Evolutionary conservation across 2,329 filamentous ascomycete genomes (phyloP), one percentile per base, ranked within the genome.

Genomic region (Purpureocillium takamizusanense): DNA sequence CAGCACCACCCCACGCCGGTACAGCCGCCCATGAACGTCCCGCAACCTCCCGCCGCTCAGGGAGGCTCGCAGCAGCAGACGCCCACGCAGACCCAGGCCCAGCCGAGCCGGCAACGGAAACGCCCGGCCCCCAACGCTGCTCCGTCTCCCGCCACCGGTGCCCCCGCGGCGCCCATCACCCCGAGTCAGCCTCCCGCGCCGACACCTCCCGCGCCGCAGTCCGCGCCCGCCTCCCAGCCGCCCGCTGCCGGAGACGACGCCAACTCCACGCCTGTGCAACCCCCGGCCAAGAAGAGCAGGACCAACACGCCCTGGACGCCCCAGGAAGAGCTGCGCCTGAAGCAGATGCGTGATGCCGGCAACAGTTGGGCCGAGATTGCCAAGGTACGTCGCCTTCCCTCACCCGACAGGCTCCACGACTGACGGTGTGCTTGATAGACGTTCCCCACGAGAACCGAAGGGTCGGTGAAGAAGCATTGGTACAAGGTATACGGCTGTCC

Each of bases 301-400:
- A 97, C 92, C n/a, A 98, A 98, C 58, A 98, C 92, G 3, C 92
- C 92, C 1, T 98, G 92, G 92, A 95, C 89, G 2, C 86, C 90
- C 3, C 85, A 85, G 27, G 92, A 98, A 61, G 92, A 98, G 63
- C 78, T 90, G 57, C 74, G 88, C 33, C 68, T 98, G 51, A 97
- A 97, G 70, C 79, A 83, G 49, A 94, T 98, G 87, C 77, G 92
- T 53, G 92, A 97, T 61, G 78, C 82, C 1, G 89, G 90, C 10
- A 89, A 85, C 51, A 95, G 86, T 55, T 98, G 92, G 92, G 94
- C 87, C 35, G 92, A 97, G 55, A 98, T 98, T 56, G 92, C 90
- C 51, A 97, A 97, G 81, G 89, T 94, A 92, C 74, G 86, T 55
- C 15, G 5, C 12, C 6, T 27, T 35, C 10, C 9, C 17, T 15